These are phyloP conservation scores for Hirschioporus abietinus DNA, from an alignment of 768 basidiomycete species.

Conservation along the genomic window DNA sequence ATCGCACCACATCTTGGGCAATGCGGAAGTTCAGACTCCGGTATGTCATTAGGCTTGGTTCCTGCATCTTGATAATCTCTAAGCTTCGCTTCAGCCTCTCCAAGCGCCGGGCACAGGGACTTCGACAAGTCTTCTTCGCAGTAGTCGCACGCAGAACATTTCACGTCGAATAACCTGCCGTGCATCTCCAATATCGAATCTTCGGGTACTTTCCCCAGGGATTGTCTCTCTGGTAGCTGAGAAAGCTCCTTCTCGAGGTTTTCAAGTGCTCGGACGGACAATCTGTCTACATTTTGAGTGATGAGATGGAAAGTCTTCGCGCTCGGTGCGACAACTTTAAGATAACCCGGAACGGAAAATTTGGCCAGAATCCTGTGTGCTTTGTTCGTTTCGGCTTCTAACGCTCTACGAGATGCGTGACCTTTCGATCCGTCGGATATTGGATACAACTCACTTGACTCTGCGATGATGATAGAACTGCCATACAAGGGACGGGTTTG, in stretches of 20 bases:
- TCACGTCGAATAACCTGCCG: slow-evolving; percentile 48
- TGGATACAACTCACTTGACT: slow-evolving; percentile 16
- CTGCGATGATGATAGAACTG: slow-evolving; percentile 36
- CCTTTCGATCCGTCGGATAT: not conserved
- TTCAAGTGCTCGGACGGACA: slow-evolving; percentile 36
- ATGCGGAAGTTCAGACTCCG: slow-evolving; percentile 33
- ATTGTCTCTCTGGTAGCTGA: not conserved
- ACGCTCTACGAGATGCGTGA: slow-evolving; percentile 30
- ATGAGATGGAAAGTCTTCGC: slow-evolving; percentile 41
- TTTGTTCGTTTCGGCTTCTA: slow-evolving; percentile 43
- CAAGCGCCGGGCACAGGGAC: slow-evolving; percentile 41
- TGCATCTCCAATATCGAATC: slow-evolving; percentile 50
- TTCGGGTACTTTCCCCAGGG: slow-evolving; percentile 8
- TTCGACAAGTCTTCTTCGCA: slow-evolving; percentile 33
- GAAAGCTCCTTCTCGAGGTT: slow-evolving; percentile 10
- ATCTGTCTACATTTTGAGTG: slow-evolving; percentile 61
- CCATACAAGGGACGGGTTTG: slow-evolving; percentile 30
- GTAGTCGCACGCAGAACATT: slow-evolving; percentile 40
- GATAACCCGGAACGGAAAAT: slow-evolving; percentile 35
- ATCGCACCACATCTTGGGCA: slow-evolving; percentile 39
- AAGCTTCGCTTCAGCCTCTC: slow-evolving; percentile 31
- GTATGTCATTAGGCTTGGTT: slow-evolving; percentile 19
- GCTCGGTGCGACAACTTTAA: slow-evolving; percentile 34
- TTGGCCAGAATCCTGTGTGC: slow-evolving; percentile 49
- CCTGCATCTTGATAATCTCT: slow-evolving; percentile 16